Base-by-base conservation (phyloP, 768 basidiomycete genomes). In the Lactarius vividus region DNA sequence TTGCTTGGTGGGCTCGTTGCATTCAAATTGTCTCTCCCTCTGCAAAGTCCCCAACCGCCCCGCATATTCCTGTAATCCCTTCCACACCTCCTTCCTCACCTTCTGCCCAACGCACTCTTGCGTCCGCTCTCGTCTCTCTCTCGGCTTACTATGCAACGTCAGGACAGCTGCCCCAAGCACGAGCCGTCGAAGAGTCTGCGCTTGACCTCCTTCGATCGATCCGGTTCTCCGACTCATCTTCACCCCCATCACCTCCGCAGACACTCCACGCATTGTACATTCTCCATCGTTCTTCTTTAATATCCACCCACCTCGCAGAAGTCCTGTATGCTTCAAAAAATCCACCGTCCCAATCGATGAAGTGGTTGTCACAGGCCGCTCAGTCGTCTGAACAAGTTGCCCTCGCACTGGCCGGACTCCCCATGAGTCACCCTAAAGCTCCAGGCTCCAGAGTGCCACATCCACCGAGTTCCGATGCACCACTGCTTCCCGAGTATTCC, bases 221-320 rank as follows among this genome's bases (percentile, higher is more conserved):
- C 60, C 79, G 72, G n/a, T 75, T 79, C 52, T 81, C 86, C 11
- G 75, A 79, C 10, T 78, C 80, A 7, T 71, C 79, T 5, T 72
- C 80, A 4, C 70, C 80, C 5, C 73, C 81, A 29, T 79, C 88
- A 11, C 79, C 85, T 11, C 82, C 87, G 7, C 83, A 88, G 62
- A 78, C 80, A 6, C 80, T 92, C 44, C 91, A 92, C 73, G 75
- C 79, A 0, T 75, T 89, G 7, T 89, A 83, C 69, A 76, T 92
- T 52, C 81, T 89, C 33, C 90, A 92, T 66, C 87, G 89, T 46
- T 84, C 88, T 18, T 84, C 91, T n/a, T 77, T 92, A 13, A 75
- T 92, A 56, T 86, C 86, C 16, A 79, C 88, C 15, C 91, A 92
- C 71, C 83, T 85, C 16, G 89, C 88, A 0, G 89, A 92, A 75